These are phyloP conservation scores for Neoboletus subvelutipes DNA, from an alignment of 768 basidiomycete genomes.

Conservation along the genomic window DNA sequence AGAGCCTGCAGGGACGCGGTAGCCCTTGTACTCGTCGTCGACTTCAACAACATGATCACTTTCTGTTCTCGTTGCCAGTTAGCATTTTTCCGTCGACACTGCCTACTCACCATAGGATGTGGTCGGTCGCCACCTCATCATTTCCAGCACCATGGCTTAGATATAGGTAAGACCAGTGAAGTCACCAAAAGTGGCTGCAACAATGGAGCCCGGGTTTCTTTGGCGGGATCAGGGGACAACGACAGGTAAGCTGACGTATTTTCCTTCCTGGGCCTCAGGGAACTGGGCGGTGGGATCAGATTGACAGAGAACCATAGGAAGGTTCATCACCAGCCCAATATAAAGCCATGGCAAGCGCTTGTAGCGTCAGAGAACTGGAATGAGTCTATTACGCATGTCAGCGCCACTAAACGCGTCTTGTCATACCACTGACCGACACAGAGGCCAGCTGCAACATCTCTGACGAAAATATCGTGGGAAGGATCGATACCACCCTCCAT, in stretches of 20 bases:
- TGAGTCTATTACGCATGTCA: neutral
- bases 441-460: conserved; percentile 5
- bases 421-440: neutral
- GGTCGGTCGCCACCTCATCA: too few relatives aligned
- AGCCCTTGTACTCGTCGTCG: too few relatives aligned
- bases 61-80: neutral
- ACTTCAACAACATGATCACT: too few relatives aligned
- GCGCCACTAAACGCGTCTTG: neutral
- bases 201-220: neutral
- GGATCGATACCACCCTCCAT: neutral
- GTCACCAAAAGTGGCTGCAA: conserved; percentile 2
- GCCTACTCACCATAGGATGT: too few relatives aligned
- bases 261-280: conserved; percentile 3
- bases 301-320: neutral
- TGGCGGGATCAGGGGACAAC: neutral
- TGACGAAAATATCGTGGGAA: neutral
- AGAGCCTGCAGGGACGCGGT: neutral
- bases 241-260: conserved; percentile 1
- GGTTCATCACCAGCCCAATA: neutral
- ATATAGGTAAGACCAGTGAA: conserved; percentile 1
- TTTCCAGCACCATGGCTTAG: too few relatives aligned
- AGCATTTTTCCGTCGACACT: too few relatives aligned
- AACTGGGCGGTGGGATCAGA: neutral
- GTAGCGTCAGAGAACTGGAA: conserved; percentile 5
- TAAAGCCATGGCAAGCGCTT: neutral